Percentiles rank a stretch among this genome's conserved stretches.
Conservation (phyloP, 352 stramenopile species). For the Globisporangium nodosum region DNA sequence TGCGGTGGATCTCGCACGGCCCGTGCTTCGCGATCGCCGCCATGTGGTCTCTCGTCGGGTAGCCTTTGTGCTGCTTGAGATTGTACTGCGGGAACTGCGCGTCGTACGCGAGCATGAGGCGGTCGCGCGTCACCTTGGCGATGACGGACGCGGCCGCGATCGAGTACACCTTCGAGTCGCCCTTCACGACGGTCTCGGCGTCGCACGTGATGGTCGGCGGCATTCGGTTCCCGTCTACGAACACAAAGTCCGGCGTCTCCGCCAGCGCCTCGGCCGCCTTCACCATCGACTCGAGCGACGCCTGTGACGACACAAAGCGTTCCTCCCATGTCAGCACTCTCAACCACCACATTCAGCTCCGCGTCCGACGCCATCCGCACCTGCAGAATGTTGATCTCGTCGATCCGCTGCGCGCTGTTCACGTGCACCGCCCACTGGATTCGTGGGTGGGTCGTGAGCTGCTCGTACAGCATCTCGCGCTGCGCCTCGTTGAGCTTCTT, state of each 20-base stretch:
- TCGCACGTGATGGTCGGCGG: constrained; percentile 82
- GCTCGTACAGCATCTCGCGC: constrained; percentile 88
- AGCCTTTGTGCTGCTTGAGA: constrained; percentile 97
- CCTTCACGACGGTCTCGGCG: constrained; percentile 93
- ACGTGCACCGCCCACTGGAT: constrained; percentile 88
- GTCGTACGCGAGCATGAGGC: constrained; percentile 95
- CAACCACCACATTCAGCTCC: background rate
- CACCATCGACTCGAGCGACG: constrained; percentile 94
- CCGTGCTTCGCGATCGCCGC: constrained; percentile 84
- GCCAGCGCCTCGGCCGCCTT: constrained; percentile 74
- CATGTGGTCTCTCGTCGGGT: constrained; percentile 93
- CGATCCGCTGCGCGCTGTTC: constrained; percentile 85
- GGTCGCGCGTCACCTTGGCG: constrained; percentile 97
- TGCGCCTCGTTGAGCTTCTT: constrained; percentile 95
- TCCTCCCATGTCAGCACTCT: no score
- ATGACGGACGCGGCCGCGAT: constrained; percentile 98
- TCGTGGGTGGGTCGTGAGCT: constrained; percentile 67
- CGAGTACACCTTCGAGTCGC: constrained; percentile 93
- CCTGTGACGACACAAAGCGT: constrained; percentile 19
- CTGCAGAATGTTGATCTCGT: constrained; percentile 99
- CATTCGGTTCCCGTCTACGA: constrained; percentile 96
- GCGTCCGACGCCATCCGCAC: background rate
- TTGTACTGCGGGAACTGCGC: constrained; percentile 91
- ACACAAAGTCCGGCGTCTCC: constrained; percentile 72
- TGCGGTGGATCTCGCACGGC: constrained; percentile 92